A percentile compares a stretch with the other conserved stretches of the same genome.
These are phyloP conservation scores for Mycena maculata DNA, from an alignment of 768 basidiomycete genomes.

Conservation along the genomic window DNA sequence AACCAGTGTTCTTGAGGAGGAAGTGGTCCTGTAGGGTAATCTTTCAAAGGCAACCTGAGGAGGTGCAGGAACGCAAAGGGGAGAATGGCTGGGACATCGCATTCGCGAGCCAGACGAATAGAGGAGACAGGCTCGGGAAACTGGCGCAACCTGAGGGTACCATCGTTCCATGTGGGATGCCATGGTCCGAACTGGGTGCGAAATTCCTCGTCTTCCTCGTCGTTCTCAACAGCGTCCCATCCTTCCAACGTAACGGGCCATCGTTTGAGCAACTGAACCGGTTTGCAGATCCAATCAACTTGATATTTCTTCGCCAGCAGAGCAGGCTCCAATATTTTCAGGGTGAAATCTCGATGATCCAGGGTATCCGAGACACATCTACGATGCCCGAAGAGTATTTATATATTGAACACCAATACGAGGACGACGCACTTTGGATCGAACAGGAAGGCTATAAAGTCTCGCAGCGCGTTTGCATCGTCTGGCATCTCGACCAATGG, in stretches of 20 bases:
- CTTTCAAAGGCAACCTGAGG: not conserved
- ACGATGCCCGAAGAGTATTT: not conserved
- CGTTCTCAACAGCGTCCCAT: not conserved
- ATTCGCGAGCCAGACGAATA: conserved; percentile 17
- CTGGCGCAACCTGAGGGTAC: not conserved
- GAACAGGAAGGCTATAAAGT: conserved; percentile 7
- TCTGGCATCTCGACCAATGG: conserved; percentile 20
- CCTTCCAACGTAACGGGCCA: conserved; percentile 7
- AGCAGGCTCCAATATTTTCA: not conserved
- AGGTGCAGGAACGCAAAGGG: conserved; percentile 19
- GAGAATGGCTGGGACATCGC: not conserved
- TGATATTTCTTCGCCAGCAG: conserved; percentile 20
- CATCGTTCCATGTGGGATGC: not conserved
- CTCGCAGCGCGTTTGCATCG: not conserved
- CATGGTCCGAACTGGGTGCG: not conserved
- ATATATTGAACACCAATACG: not conserved
- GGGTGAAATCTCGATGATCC: not conserved
- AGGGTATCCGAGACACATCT: not conserved
- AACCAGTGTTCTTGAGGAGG: not conserved
- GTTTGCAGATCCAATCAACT: conserved; percentile 13
- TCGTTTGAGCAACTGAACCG: not conserved
- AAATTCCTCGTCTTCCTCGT: not conserved
- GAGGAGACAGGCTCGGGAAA: conserved; percentile 14
- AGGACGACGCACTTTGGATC: conserved; percentile 8
- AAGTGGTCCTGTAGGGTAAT: too few species aligned